Base-by-base conservation (phyloP, 2,329 filamentous ascomycete species). In the Coleophoma cylindrospora region DNA sequence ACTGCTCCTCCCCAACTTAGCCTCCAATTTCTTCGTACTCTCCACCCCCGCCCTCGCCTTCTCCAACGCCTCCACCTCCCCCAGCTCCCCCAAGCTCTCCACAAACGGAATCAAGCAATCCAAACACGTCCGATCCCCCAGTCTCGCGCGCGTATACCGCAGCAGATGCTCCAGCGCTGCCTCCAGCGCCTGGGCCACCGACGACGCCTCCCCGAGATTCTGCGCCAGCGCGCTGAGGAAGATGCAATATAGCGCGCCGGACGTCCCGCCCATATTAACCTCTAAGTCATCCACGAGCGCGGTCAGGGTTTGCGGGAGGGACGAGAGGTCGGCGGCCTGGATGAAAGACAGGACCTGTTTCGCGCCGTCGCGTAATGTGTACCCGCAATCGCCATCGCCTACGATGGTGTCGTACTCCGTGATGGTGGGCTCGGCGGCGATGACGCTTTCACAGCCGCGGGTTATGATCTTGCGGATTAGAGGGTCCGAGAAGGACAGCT, bases 21-120 rank as follows among this genome's bases (percentile, higher is more conserved):
- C 75, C 60, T 75, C 72, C 74, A 80, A 74, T 14, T 72, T 74
- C 56, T 75, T 75, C 41, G 77, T 80, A 27, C 66, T 69, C 56
- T 73, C 70, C 48, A 75, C 70, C 36, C 76, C 77, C 40, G 70
- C 64, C 44, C 70, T 64, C 17, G 76, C 77, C 22, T 73, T 75
- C 48, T 63, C 60, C 17, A 75, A 70, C 15, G 76, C 75, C 53
- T 69, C 65, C 47, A 74, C 57, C 57, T 72, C 68, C 12, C 66
- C 69, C 14, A 67, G 71, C 54, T 66, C 67, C 11, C 69, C 44
- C 33, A 63, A 55, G 2, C 55, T 59, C 40, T 65, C 61, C 7
- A 62, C 58, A 47, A 66, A 66, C 1, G 64, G 64, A 47, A 64
- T 64, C 37, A 66, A 50, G 34, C 56, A 58, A 55, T 66, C 64